These are phyloP conservation scores for Hyparrhenia diplandra DNA, from an alignment of 176 grass and related monocot genomes.

Conservation along the genomic window DNA sequence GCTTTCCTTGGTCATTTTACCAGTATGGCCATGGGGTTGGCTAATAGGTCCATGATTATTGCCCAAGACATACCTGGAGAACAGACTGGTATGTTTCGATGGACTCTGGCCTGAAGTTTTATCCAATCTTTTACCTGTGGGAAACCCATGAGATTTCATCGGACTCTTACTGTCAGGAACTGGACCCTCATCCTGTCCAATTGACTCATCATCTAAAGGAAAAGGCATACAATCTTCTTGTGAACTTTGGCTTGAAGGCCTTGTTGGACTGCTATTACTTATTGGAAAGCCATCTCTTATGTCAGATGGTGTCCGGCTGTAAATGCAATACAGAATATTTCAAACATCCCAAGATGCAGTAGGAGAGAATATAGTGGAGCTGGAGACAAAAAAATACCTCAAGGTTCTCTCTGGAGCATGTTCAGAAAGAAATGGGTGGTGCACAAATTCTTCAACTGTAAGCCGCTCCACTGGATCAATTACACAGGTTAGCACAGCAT, in stretches of 20 bases:
- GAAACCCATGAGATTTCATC: conserved; percentile 50
- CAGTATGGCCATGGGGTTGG: conserved; percentile 36
- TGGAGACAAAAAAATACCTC: conserved; percentile 45
- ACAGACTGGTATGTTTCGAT: conserved; percentile 50
- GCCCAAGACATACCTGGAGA: conserved; percentile 64
- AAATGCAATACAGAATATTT: conserved; percentile 31
- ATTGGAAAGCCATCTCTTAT: conserved; percentile 50
- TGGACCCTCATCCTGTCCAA: conserved; percentile 57
- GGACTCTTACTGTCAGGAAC: conserved; percentile 34
- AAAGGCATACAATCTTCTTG: conserved; percentile 95
- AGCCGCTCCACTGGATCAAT: conserved; percentile 90
- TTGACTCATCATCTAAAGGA: conserved; percentile 64
- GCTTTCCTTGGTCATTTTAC: conserved; percentile 46
- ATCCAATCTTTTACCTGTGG: conserved; percentile 37
- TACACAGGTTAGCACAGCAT: conserved; percentile 14
- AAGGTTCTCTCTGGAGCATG: conserved; percentile 39
- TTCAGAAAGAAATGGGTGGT: conserved; percentile 87
- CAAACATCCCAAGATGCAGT: conserved; percentile 1
- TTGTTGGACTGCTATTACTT: conserved; percentile 45
- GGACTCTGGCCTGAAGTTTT: conserved; percentile 55
- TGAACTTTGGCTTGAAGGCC: conserved; percentile 58
- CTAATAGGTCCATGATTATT: conserved; percentile 31
- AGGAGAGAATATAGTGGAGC: conserved; percentile 3
- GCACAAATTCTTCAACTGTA: conserved; percentile 91
- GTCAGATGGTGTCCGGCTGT: conserved; percentile 45